Base-by-base conservation (phyloP, 1,139 yeast species). In the Pneumocystis carinii region DNA sequence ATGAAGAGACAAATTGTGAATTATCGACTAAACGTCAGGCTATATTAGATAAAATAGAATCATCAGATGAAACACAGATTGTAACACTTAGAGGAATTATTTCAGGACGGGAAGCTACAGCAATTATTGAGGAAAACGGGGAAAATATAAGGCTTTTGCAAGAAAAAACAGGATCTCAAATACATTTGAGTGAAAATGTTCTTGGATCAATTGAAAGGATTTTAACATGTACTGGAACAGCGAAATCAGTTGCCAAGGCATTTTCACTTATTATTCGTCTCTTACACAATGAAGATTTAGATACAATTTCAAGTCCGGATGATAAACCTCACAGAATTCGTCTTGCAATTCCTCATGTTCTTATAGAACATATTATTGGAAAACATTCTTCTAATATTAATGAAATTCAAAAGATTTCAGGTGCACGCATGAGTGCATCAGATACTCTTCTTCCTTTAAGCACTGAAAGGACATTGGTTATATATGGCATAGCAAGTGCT, bases 401-500 rank as follows among this genome's bases (percentile, higher is more conserved):
- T 66, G 94, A 88, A 72, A 87, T 90, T 68, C 95, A 88, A 74
- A 90, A 86, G 64, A 80, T 81, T 65, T 86, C 95, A 8, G 90
- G 94, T 3, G 94, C 96, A 2, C 80, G 82, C 67, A 78, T 90
- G 65, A 82, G 81, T 67, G 95, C 95, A 1, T 88, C 87, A 27
- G 92, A 87, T 62, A 81, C 82, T 61, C 81, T 86, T 27, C 77
- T 90, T 68, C 90, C 95, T 0, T 81, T 81, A 66, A 86, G 95
- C 1, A 87, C 92, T 17, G 97, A 90, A 72, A 79, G 96, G 65
- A 78, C 87, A 5, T 75, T 90, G 63, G 79, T 84, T 38, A 80
- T 90, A 24, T 77, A 80, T 15, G 97, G 97, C 3, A 94, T 86
- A 12, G 90, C 90, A 3, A 95, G 87, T 74, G 90, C 95, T 2